A percentile compares a stretch with the other conserved stretches of the same genome.
Evolutionary conservation across 495 filamentous ascomycete species (phyloP).

Genomic region (Trichoderma asperelloides): DNA sequence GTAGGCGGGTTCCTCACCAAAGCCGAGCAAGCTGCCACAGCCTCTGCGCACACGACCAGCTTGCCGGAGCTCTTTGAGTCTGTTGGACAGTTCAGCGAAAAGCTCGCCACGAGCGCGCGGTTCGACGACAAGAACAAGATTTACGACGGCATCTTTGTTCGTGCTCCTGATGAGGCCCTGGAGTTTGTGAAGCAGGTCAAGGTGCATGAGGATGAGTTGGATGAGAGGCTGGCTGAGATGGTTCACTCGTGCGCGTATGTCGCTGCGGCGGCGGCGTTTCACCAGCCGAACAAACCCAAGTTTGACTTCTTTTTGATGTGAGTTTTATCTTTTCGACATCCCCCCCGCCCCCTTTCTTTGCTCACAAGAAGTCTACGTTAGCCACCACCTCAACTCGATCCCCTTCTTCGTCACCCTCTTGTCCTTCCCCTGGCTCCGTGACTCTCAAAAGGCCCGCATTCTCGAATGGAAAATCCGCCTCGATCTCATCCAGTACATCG

Average conservation of each 20-base stretch:
- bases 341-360: background rate
- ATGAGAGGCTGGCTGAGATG: conserved; percentile 69
- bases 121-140: conserved; percentile 54
- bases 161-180: conserved; percentile 56
- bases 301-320: conserved; percentile 78
- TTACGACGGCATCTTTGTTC: conserved; percentile 52
- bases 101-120: conserved; percentile 40
- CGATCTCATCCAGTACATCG: conserved; percentile 60
- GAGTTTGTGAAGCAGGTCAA: conserved; percentile 48
- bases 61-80: conserved; percentile 48
- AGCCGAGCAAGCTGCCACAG: conserved; percentile 31
- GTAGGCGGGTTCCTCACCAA: conserved; percentile 40
- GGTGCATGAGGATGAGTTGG: conserved; percentile 51
- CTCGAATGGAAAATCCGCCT: conserved; percentile 68
- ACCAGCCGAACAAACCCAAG: conserved; percentile 53
- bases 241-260: conserved; percentile 57
- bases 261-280: conserved; percentile 49
- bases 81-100: conserved; percentile 45
- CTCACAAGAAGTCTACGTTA: conserved; percentile 11
- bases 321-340: conserved; percentile 14
- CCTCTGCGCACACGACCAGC: conserved; percentile 24
- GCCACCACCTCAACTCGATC: conserved; percentile 34
- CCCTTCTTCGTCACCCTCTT: conserved; percentile 34
- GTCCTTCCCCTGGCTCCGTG: conserved; percentile 29
- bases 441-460: conserved; percentile 48